Base-by-base conservation (phyloP, 257 asterid genomes). In the Fraxinus cuspidata region DNA sequence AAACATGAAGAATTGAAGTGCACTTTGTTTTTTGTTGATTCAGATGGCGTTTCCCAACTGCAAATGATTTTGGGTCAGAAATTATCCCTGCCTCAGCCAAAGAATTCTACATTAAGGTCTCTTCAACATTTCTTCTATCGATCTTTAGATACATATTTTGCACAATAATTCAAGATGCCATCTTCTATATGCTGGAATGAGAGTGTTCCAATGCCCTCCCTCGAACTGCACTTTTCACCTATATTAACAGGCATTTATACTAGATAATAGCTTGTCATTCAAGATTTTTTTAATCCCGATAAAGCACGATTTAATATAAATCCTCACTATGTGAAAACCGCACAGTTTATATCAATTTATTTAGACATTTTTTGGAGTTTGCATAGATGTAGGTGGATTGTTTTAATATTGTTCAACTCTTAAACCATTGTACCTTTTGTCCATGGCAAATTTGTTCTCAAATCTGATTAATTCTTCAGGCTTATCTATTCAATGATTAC, bases 11-110 rank as follows among this genome's bases (percentile, higher is more conserved):
- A 19, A 63, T 28, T 42, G 65, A 42, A 81, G 73, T 67, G 70
- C 1, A 19, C 73, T 74, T 67, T 66, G 44, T 53, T 49, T 68
- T 68, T 44, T 81, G 81, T 76, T 76, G 71, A 75, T 79, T 63
- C 83, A 91, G 97, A 87, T 91, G 97, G 97, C 94, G 99, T 76
- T 95, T 94, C 84, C 99, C 99, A 3, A 95, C 98, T 8, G 94
- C 99, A 70, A 95, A 95, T 78, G 99, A 95, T 84, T 93, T 95
- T 44, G 99, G 98, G 67, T 95, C 99, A 79, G 99, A 95, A 83
- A 95, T 91, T 25, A 95, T 95, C 80, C 99, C 99, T 28, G 99
- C 99, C 77, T 93, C 98, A 27, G 93, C 94, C 78, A 88, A 75
- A 83, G 99, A 95, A 79, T 93, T 84, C 85, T 71, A 70, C 81